Conservation (phyloP, 352 stramenopile genomes). For the Pythium dissimile region DNA sequence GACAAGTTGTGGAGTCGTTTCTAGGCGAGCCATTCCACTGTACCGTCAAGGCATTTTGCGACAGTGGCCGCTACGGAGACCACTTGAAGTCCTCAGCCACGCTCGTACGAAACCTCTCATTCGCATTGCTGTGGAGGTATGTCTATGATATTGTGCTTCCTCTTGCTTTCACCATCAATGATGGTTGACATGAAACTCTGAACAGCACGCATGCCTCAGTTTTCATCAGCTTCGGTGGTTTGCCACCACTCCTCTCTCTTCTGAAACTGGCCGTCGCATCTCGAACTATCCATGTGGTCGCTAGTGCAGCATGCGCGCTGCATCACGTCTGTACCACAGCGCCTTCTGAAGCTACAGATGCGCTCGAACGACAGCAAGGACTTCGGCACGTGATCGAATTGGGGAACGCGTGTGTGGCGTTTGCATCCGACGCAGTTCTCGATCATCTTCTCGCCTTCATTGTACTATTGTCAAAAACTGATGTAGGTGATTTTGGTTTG, state of each 20-base stretch:
- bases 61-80: not conserved
- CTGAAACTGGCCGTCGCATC: not conserved
- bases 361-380: not conserved
- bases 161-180: not conserved
- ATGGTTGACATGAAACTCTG: not conserved
- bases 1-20: not conserved
- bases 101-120: slow-evolving; percentile 1
- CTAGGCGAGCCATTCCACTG: slow-evolving; percentile 6
- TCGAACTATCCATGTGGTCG: not conserved
- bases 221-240: not conserved
- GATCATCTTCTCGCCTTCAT: slow-evolving; percentile 7
- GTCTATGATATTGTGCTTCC: too few relatives aligned
- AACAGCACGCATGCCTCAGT: not conserved
- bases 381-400: not conserved
- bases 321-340: slow-evolving; percentile 2
- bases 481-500: slow-evolving; percentile 5
- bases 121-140: slow-evolving; percentile 12
- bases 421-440: slow-evolving; percentile 1
- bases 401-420: not conserved
- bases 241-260: not conserved
- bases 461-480: not conserved
- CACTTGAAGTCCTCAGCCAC: not conserved
- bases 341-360: not conserved
- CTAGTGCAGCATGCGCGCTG: not conserved
- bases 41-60: slow-evolving; percentile 8